phyloP scores from a whole-genome alignment of 768 basidiomycete genomes.

The Leccinum rimulosum region DNA sequence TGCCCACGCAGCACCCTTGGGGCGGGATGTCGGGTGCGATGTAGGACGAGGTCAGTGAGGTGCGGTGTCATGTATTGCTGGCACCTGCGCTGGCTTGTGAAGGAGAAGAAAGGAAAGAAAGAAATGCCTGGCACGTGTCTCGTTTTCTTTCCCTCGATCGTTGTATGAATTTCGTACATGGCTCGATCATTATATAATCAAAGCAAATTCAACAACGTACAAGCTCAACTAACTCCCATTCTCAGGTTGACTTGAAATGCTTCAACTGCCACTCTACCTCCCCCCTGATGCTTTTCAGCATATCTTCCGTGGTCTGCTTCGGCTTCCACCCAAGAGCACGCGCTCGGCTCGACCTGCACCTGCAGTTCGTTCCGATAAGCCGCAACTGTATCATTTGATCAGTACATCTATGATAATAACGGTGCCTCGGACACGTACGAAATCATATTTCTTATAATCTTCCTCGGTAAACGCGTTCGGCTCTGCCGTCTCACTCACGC shows the following conservation, averaged over 20 bases:
- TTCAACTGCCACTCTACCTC: conserved; percentile 24
- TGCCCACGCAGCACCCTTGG: conserved; percentile 16
- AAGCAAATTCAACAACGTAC: no score
- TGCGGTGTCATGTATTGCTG: conserved; percentile 4
- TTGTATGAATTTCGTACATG: neutral
- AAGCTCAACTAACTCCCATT: no score
- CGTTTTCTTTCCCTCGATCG: neutral
- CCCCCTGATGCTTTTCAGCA: conserved; percentile 17
- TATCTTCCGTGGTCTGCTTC: conserved; percentile 30
- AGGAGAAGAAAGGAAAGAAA: neutral
- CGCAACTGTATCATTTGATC: conserved; percentile 9
- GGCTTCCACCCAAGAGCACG: conserved; percentile 30
- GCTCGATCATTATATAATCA: neutral
- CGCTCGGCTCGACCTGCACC: conserved; percentile 16
- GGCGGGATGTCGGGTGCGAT: neutral
- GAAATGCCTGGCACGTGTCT: neutral
- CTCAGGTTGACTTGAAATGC: neutral
- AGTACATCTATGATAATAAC: neutral
- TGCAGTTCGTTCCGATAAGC: conserved; percentile 24
- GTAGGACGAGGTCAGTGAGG: neutral
- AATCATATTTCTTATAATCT: no score
- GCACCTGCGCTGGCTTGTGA: neutral
- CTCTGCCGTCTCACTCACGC: conserved; percentile 19
- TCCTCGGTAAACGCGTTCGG: conserved; percentile 42
- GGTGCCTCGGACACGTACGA: conserved; percentile 1